A percentile compares a stretch with the other conserved stretches of the same genome.
Evolutionary conservation across 306 rosid genomes (phyloP).

Genomic region (Prunus armeniaca): DNA sequence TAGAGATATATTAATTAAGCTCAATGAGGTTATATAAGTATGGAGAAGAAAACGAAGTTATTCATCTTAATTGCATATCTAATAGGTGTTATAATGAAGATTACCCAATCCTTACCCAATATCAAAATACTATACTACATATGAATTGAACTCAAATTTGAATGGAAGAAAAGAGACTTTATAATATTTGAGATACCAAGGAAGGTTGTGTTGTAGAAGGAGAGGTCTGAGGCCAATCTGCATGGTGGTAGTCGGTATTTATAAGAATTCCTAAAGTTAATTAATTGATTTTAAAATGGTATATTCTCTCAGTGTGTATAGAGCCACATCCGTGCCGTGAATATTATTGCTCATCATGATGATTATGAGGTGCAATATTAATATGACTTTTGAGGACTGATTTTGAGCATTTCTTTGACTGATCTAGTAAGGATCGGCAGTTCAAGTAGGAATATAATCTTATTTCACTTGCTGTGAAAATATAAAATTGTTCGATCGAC

Average conservation of each 20-base stretch:
- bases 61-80: no score
- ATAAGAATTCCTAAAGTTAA: neutral
- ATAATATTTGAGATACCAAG: no score
- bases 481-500: neutral
- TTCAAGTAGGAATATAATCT: neutral
- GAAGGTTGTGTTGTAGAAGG: no score
- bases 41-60: no score
- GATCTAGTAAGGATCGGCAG: neutral
- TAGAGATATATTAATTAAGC: neutral
- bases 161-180: no score
- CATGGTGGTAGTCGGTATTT: neutral
- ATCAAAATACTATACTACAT: no score
- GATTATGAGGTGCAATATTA: neutral
- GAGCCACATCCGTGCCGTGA: neutral
- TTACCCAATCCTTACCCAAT: slow-evolving; percentile 13
- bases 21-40: neutral
- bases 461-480: neutral
- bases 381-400: no score
- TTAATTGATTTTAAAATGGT: no score
- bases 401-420: neutral
- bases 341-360: neutral
- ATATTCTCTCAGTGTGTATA: neutral
- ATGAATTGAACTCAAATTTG: neutral
- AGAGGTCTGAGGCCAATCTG: neutral
- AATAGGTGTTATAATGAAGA: neutral